Percentiles rank a stretch among this genome's conserved stretches.
phyloP scores from a whole-genome alignment of 768 basidiomycete species.

The Hydnomerulius pinastri region DNA sequence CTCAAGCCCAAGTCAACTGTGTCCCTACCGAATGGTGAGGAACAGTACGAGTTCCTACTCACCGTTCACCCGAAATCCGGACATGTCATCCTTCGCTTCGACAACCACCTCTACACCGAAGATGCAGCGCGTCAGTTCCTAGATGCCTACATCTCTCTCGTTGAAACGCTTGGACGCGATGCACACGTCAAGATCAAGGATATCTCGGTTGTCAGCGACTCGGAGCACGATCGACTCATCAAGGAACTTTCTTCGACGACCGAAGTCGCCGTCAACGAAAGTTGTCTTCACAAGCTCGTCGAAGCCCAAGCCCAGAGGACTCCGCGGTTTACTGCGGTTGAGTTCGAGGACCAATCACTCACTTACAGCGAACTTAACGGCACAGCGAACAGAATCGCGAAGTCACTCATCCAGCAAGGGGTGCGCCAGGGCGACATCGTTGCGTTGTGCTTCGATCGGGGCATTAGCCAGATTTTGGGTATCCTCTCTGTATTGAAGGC shows the following conservation, averaged over 20 bases:
- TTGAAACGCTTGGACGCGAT: conserved; percentile 16
- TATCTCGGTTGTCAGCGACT: too few species aligned
- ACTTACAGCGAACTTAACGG: conserved; percentile 28
- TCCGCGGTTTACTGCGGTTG: conserved; percentile 12
- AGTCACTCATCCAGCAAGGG: conserved; percentile 13
- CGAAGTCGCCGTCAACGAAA: conserved; percentile 3
- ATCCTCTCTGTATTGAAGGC: conserved; percentile 25
- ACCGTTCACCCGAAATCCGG: conserved; percentile 17
- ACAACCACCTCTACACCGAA: conserved; percentile 17
- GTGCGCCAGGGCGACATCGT: conserved; percentile 15
- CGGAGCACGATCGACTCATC: too few species aligned
- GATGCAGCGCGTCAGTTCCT: conserved; percentile 17
- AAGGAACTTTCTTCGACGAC: conserved; percentile 14
- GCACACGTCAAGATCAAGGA: too few species aligned
- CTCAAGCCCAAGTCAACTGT: conserved; percentile 4
- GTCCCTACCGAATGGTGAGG: conserved; percentile 17
- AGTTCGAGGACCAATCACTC: conserved; percentile 23
- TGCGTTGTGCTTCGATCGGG: conserved; percentile 18
- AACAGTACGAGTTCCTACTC: too few species aligned
- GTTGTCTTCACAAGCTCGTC: too few species aligned
- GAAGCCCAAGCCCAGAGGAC: too few species aligned
- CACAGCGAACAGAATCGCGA: conserved; percentile 29
- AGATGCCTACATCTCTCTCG: conserved; percentile 14
- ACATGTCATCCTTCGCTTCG: conserved; percentile 17
- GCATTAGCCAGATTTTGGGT: conserved; percentile 17